phyloP scores from a whole-genome alignment of 2,329 filamentous ascomycete genomes.

The Aspergillus pseudoviridinutans region DNA sequence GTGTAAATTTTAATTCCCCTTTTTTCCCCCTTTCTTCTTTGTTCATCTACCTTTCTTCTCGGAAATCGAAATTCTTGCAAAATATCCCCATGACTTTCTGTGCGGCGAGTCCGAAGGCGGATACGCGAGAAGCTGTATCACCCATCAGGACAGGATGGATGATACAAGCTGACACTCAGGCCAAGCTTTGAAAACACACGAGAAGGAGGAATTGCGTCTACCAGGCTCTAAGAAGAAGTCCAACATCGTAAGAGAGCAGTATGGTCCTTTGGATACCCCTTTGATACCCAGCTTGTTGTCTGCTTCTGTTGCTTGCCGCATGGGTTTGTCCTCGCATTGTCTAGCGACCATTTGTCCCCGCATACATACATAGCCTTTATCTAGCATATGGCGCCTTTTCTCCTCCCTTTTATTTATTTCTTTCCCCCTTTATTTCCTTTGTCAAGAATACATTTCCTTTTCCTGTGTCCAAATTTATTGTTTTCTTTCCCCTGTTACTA shows the following conservation, averaged over 20 bases:
- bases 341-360: constrained; percentile 17
- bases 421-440: constrained; percentile 3
- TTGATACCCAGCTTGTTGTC: constrained; percentile 21
- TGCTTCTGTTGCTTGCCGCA: constrained; percentile 2
- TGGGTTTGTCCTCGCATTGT: constrained; percentile 20
- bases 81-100: not conserved
- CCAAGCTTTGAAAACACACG: not conserved
- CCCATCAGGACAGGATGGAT: constrained; percentile 8
- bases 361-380: constrained; percentile 20
- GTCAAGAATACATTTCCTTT: constrained; percentile 3
- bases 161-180: constrained; percentile 7
- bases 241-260: constrained; percentile 25
- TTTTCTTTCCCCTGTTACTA: not conserved
- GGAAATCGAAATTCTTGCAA: not conserved
- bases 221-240: constrained; percentile 16
- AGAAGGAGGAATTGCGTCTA: constrained; percentile 6
- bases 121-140: constrained; percentile 1
- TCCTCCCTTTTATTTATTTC: not conserved
- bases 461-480: not conserved
- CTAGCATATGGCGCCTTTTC: constrained; percentile 1
- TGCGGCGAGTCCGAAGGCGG: not conserved
- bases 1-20: not conserved
- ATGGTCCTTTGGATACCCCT: constrained; percentile 38
- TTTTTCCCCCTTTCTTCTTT: not conserved
- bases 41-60: not conserved